Base-by-base conservation (phyloP, 192 early-diverging fungal genomes). In the Ambispora gerdemannii region DNA sequence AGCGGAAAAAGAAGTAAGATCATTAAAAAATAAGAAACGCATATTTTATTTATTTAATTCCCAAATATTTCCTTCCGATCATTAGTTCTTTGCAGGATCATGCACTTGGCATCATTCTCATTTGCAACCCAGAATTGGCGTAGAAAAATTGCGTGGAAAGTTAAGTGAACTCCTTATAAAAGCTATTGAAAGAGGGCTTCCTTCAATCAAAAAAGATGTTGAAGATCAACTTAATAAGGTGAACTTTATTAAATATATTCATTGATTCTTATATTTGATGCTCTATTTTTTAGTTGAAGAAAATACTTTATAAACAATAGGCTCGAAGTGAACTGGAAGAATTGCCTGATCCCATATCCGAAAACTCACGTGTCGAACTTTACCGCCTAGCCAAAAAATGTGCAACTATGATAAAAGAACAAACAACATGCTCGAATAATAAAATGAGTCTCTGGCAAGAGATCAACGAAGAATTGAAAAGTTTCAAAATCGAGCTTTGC, bases 111-210 rank as follows among this genome's bases (percentile, higher is more conserved):
- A 4, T 30, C 30, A 15, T 50, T 30, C 50, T 28, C 11, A 50
- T n/a, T n/a, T 6, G 27, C 22, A 17, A 50, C 19, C 47, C 8
- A 20, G 47, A 15, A 50, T 66, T 8, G 63, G 63, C 0, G 63
- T 66, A 13, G 28, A 19, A 17, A 19, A 32, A 15, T 50, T 66
- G 25, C 63, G 47, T 17, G 19, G 47, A 7, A 66, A 66, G 50
- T 50, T 66, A 31, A 47, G 36, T 31, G 63, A 66, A 50, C 50
- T 66, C 1, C 50, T 66, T 13, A 66, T 66, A 31, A 3, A 66
- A n/a, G 49, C 49, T 10, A 66, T 66, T 3, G 47, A 50, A 3
- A 20, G 63, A 30, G 30, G 13, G 2, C 47, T 66, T 7, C 63
- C 63, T n/a, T 4, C 10, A 1, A 66, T 66, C n/a, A 50, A 50